A percentile compares a stretch with the other conserved stretches of the same genome.
phyloP scores from a whole-genome alignment of 768 basidiomycete genomes.

The Peribolospora baueri region DNA sequence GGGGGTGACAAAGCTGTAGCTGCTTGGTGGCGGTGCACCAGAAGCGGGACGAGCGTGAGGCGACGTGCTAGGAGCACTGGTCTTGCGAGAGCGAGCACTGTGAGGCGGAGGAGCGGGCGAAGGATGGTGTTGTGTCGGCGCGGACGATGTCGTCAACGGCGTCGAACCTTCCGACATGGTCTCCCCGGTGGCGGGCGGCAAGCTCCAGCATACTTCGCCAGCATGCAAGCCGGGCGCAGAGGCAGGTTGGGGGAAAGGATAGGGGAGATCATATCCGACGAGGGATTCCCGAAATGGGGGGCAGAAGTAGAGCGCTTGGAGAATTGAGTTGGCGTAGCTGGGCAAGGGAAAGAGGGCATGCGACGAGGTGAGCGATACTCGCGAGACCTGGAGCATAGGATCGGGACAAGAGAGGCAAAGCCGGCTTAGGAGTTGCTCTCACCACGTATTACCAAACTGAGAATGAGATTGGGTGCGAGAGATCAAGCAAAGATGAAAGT shows the following conservation, averaged over 20 bases:
- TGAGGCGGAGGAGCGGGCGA: no score
- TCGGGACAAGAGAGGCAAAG: neutral
- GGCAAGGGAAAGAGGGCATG: neutral
- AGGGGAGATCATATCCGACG: slow-evolving; percentile 34
- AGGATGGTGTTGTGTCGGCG: no score
- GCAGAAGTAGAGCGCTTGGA: slow-evolving; percentile 91
- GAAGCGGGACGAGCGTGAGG: no score
- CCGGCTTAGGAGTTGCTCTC: slow-evolving; percentile 15
- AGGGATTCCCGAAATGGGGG: slow-evolving; percentile 76
- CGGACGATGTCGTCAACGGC: no score
- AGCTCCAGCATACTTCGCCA: no score
- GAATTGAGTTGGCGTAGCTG: slow-evolving; percentile 96
- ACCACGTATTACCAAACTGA: slow-evolving; percentile 95
- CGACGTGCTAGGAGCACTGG: no score
- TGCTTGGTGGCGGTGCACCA: no score
- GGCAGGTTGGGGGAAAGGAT: slow-evolving; percentile 18
- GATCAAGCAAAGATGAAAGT: neutral
- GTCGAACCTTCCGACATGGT: no score
- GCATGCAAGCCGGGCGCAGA: slow-evolving; percentile 1
- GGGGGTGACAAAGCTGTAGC: no score
- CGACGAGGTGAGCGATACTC: neutral
- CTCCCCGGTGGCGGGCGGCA: no score
- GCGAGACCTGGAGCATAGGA: neutral
- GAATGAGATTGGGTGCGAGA: neutral
- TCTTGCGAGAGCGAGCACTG: no score